Evolutionary conservation across 2,329 filamentous ascomycete species (phyloP), one percentile per base, ranked within the genome.

Genomic region (Chaetomium olivaceum): DNA sequence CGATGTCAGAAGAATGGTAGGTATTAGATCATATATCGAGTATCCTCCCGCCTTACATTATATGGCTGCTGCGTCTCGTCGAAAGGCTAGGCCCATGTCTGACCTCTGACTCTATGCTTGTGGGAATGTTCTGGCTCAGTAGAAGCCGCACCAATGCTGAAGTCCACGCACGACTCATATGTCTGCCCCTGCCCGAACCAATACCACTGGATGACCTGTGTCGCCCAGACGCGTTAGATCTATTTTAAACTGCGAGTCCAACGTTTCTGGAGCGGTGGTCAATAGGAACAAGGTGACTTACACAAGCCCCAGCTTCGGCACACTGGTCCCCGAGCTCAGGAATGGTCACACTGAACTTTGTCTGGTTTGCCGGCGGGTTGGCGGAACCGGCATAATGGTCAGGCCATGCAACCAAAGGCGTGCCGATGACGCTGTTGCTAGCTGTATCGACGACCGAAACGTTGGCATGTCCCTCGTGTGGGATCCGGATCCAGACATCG

Each of bases 121-220:
- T 48, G 46, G 46, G 46, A 48, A 23, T 21, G 39, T 43, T 43
- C 46, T 4, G 46, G n/a, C 31, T 39, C 31, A 11, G 11, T 23
- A 2, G 54, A 4, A 11, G 54, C n/a, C 4, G 61, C 63, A 9
- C 69, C 61, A 48, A 70, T 67, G 46, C 67, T 71, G 61, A 89
- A 88, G 72, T 89, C 87, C 60, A 88, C 78, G 76, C 87, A 89
- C 58, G 82, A 81, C 78, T 87, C 83, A 73, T 89, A 89, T 12
- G 86, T 88, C 80, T 89, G 87, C 65, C 77, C 78, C 19, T 76
- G 73, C 4, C 85, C 85, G 67, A 86, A 80, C 86, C 86, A 89
- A 75, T 80, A 87, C 85, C 86, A 88, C 75, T 89, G 86, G 55
- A 89, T 79, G 3, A 83, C 83, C 75, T 72, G 19, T 39, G 9